These are phyloP conservation scores for Backusella tarrabulga DNA, from an alignment of 192 early-diverging fungal genomes.

Conservation along the genomic window DNA sequence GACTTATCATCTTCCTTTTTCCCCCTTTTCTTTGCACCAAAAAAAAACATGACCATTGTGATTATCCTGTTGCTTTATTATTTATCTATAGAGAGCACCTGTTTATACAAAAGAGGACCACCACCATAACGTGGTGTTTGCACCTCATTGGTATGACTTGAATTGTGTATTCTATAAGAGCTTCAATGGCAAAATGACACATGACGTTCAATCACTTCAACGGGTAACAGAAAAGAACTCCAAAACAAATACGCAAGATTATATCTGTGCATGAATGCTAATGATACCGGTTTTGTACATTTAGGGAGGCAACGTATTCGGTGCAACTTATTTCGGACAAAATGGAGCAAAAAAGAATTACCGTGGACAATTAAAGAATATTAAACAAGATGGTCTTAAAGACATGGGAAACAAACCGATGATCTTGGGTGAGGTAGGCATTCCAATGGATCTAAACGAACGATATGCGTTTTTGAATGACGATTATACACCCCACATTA, in stretches of 20 bases:
- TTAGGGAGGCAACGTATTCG: conserved; percentile 70
- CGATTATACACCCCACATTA: conserved; percentile 69
- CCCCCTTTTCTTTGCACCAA: not conserved
- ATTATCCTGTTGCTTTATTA: not conserved
- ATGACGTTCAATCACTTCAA: conserved; percentile 77
- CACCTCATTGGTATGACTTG: conserved; percentile 89
- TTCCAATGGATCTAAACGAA: conserved; percentile 87
- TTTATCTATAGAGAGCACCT: conserved; percentile 38
- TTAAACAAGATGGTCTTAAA: conserved; percentile 54
- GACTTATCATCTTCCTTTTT: conserved; percentile 12
- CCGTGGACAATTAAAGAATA: conserved; percentile 65
- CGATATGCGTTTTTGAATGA: conserved; percentile 66
- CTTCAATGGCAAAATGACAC: conserved; percentile 72
- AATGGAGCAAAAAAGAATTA: conserved; percentile 78
- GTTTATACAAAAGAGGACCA: conserved; percentile 44
- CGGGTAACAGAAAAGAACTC: conserved; percentile 41
- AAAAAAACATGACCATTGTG: not conserved
- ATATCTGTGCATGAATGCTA: not conserved
- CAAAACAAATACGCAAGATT: not conserved
- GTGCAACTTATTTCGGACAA: conserved; percentile 77
- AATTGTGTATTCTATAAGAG: conserved; percentile 71
- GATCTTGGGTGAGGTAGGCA: conserved; percentile 80
- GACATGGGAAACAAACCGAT: conserved; percentile 65
- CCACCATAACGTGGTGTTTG: conserved; percentile 63
- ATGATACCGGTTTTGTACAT: conserved; percentile 1